Percentiles rank a stretch among this genome's conserved stretches.
phyloP scores from a whole-genome alignment of 1,139 yeast genomes.

The Yamadazyma buinensis region DNA sequence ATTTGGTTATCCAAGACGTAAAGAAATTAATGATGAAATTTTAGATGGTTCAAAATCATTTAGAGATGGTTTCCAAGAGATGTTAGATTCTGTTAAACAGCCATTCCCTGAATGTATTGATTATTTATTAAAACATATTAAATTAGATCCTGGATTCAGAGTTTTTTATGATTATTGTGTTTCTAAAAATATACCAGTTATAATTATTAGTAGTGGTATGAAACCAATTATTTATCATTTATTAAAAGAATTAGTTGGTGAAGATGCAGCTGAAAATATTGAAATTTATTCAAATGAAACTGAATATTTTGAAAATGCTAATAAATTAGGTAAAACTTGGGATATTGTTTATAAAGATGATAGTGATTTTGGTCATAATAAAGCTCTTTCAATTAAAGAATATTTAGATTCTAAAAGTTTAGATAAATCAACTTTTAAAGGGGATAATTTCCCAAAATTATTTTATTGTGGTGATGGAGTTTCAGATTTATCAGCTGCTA shows the following conservation, averaged over 20 bases:
- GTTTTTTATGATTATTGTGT: constrained; percentile 78
- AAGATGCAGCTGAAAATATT: constrained; percentile 65
- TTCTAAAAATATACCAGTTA: constrained; percentile 65
- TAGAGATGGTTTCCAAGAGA: constrained; percentile 76
- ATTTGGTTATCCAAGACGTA: constrained; percentile 69
- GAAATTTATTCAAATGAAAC: constrained; percentile 84
- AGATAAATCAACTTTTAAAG: constrained; percentile 10
- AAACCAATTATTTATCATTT: constrained; percentile 81
- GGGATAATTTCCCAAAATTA: constrained; percentile 42
- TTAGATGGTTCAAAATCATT: constrained; percentile 67
- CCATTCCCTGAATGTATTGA: constrained; percentile 85
- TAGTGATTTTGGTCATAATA: constrained; percentile 90
- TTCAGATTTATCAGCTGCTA: constrained; percentile 90
- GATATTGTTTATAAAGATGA: constrained; percentile 81
- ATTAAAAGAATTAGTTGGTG: constrained; percentile 70
- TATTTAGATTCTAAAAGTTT: constrained; percentile 46
- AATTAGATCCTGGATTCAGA: constrained; percentile 88
- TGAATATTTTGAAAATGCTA: constrained; percentile 25
- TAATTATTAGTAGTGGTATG: constrained; percentile 90
- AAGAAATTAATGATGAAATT: constrained; percentile 66
- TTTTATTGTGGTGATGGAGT: constrained; percentile 98
- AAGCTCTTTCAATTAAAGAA: constrained; percentile 75
- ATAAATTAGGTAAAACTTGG: constrained; percentile 58
- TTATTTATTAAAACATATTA: constrained; percentile 52
- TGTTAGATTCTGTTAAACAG: constrained; percentile 74